Evolutionary conservation across 2,329 filamentous ascomycete genomes (phyloP).

Genomic region (Monilinia fructigena): DNA sequence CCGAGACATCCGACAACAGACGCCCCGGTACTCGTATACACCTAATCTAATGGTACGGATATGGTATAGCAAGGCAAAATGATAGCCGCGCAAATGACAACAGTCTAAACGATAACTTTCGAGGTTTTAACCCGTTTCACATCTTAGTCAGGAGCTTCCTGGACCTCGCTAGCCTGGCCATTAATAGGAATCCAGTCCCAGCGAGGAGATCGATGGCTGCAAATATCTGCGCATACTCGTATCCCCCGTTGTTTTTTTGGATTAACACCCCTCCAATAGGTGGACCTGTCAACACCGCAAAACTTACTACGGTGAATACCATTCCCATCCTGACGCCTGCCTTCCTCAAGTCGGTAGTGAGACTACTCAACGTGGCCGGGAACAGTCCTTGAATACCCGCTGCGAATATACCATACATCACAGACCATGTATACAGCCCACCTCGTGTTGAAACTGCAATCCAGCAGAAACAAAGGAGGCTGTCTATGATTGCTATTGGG

Average conservation of each 20-base stretch:
- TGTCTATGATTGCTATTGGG: slow-evolving; percentile 43
- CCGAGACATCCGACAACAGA: slow-evolving; percentile 1
- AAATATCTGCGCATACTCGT: slow-evolving; percentile 53
- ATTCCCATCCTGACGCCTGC: slow-evolving; percentile 57
- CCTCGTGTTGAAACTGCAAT: slow-evolving; percentile 45
- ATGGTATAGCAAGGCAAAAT: background rate
- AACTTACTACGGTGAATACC: slow-evolving; percentile 52
- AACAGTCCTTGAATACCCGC: slow-evolving; percentile 54
- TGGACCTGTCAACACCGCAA: slow-evolving; percentile 54
- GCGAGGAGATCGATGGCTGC: slow-evolving; percentile 47
- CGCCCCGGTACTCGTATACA: slow-evolving; percentile 6
- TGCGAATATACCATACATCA: slow-evolving; percentile 51
- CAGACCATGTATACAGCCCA: slow-evolving; percentile 51
- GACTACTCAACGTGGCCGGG: slow-evolving; percentile 49
- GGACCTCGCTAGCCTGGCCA: slow-evolving; percentile 43
- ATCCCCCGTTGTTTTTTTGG: slow-evolving; percentile 46
- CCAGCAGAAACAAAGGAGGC: slow-evolving; percentile 48
- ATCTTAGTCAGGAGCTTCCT: slow-evolving; percentile 38
- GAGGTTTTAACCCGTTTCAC: slow-evolving; percentile 22
- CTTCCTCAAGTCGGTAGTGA: slow-evolving; percentile 53
- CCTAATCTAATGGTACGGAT: background rate
- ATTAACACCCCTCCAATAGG: slow-evolving; percentile 55
- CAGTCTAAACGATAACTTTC: background rate
- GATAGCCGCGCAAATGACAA: slow-evolving; percentile 7
- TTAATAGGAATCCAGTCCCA: slow-evolving; percentile 45